phyloP scores from a whole-genome alignment of 2,329 filamentous ascomycete genomes.

The Fusarium nygamai region DNA sequence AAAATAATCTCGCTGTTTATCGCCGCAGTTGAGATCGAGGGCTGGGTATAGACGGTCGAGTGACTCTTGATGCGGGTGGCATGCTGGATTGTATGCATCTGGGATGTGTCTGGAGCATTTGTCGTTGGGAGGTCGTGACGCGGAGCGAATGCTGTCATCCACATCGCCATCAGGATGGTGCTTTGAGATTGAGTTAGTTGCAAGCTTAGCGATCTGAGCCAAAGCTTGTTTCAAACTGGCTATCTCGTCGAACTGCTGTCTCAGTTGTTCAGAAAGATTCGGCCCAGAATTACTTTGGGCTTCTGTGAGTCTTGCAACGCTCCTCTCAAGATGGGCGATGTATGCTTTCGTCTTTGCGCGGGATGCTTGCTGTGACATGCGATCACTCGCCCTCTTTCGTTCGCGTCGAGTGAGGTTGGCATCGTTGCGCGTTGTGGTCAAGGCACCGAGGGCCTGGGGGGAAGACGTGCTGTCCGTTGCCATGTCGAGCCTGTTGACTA shows the following conservation, averaged over 20 bases:
- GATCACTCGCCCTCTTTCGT: neutral
- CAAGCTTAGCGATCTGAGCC: neutral
- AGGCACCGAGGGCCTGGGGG: accelerated
- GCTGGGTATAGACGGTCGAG: neutral
- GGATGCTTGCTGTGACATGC: neutral
- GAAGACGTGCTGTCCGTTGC: neutral
- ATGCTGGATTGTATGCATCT: neutral
- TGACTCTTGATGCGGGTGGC: neutral
- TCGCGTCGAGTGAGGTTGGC: accelerated
- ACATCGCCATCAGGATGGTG: accelerated
- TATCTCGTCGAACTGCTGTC: neutral
- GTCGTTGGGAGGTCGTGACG: neutral
- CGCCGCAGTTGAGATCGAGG: neutral
- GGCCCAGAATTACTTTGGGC: accelerated
- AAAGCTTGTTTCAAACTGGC: neutral
- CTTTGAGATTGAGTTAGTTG: neutral
- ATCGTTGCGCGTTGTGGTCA: neutral
- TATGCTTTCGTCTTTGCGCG: neutral
- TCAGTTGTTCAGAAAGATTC: neutral
- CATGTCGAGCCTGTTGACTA: neutral
- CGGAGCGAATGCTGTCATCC: accelerated
- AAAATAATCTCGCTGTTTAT: neutral
- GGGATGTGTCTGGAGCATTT: accelerated
- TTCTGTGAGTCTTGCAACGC: neutral
- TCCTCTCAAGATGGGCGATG: neutral